Evolutionary conservation across 129 eudicot species (phyloP), one percentile per base, ranked within the genome.

Genomic region (Saussurea involucrata): DNA sequence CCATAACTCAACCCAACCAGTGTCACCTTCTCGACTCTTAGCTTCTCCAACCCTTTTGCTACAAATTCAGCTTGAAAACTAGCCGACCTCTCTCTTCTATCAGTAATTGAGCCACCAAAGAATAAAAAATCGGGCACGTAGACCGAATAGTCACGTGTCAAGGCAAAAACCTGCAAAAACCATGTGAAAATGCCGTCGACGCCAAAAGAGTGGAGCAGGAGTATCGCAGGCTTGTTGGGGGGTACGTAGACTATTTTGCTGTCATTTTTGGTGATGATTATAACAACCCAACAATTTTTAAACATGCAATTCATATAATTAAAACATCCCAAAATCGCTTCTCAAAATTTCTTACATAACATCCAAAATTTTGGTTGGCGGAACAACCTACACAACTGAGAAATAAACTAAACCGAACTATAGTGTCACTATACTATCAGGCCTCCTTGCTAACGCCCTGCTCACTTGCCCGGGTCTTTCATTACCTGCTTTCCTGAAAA

Each of bases 1-100:
- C 89, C 89, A 60, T 85, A 85, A 55, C 90, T 86, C 21, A 83
- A 70, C 49, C 90, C 90, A 63, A 86, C 84, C 15, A 83, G 22
- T 3, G 75, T 80, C 32, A 85, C 84, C 69, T 73, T 77, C 29
- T 80, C 76, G 0, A 86, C 83, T 24, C 83, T 85, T 29, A 86
- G 44, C 12, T 67, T 80, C 66, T 9, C 64, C 53, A 86, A n/a
- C 3, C 85, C 87, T 20, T 72, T 55, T 0, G 82, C 85, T 71
- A 83, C 12, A 21, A 85, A 86, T 9, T 86, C 85, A 0, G 84
- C 90, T 36, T 86, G 90, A 58, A 86, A 86, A 8, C 8, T 6
- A 11, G 78, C 8, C 0, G 87, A 71, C 13, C 87, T 73, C 4
- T 86, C 78, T 2, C 67, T 36, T 17, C 42, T 31, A 15, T 66